Evolutionary conservation across 345 rosid species (phyloP), one percentile per base, ranked within the genome.

Genomic region (Populus ilicifolia): DNA sequence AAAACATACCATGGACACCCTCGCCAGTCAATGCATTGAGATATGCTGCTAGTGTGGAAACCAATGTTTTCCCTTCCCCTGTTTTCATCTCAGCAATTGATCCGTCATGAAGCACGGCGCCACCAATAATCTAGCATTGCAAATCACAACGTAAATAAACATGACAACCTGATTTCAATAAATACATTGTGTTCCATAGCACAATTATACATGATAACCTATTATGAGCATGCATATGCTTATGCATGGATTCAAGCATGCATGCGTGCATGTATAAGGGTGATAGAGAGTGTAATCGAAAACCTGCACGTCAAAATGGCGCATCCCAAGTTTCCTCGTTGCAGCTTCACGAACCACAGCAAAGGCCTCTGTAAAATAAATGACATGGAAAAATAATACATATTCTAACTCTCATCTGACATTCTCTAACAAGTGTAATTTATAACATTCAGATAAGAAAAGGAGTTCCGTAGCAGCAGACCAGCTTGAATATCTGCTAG

Each of bases 221-320:
- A 3, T 39, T n/a, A 7, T n/a, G 5, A 12, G 25, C 46, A 52
- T 4, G 54, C 29, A 68, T 13, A 41, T 67, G 35, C 48, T 17
- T 17, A 23, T 17, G 21, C 39, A 54, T 2, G 36, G 18, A 41
- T 38, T 48, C 13, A 52, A 23, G 12, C 27, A 33, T 11, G n/a
- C 29, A 73, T 38, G 27, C 39, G 30, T 56, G 18, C 20, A 73
- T 48, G 5, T 4, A 46, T 20, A 39, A 44, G 54, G 14, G 69
- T 41, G 12, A 62, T 39, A 33, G 33, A 75, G 33, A 61, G 66
- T 70, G 61, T 52, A 62, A 21, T 43, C 70, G 63, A 71, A 46
- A 80, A 93, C 98, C 98, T 93, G 98, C 84, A 94, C 98, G 65
- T 94, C 97, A 89, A 94, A 94, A 87, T 94, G 98, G 80, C 98